Conservation (phyloP, 257 asterid species). For the Solanum megistacrolobum region DNA sequence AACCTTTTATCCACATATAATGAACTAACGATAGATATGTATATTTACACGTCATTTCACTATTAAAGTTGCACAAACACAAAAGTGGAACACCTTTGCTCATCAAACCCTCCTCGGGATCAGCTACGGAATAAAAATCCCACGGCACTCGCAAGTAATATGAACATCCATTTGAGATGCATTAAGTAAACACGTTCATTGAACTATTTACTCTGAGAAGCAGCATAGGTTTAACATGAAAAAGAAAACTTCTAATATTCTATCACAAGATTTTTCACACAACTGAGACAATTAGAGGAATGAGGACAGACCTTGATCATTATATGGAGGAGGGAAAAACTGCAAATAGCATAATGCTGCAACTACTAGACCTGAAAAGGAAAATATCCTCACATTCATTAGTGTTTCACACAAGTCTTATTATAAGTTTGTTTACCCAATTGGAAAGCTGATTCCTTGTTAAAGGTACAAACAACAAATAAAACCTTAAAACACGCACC, state of each 20-base stretch:
- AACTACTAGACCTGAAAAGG: slow-evolving; percentile 45
- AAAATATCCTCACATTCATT: background rate
- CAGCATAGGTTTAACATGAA: background rate
- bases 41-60: background rate
- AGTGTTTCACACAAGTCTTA: background rate
- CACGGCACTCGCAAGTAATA: background rate
- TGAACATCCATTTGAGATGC: background rate
- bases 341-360: slow-evolving; percentile 74
- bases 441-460: background rate
- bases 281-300: background rate
- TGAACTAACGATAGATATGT: background rate
- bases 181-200: background rate
- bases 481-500: slow-evolving; percentile 31
- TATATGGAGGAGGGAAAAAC: slow-evolving; percentile 86
- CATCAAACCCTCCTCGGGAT: background rate
- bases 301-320: slow-evolving; percentile 36
- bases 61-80: background rate
- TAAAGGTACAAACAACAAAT: background rate
- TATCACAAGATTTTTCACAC: background rate
- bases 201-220: background rate
- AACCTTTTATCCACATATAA: background rate
- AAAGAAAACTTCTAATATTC: background rate
- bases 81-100: background rate
- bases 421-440: background rate
- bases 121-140: background rate